phyloP scores from a whole-genome alignment of 306 rosid genomes.

The Gynostemma pentaphyllum region DNA sequence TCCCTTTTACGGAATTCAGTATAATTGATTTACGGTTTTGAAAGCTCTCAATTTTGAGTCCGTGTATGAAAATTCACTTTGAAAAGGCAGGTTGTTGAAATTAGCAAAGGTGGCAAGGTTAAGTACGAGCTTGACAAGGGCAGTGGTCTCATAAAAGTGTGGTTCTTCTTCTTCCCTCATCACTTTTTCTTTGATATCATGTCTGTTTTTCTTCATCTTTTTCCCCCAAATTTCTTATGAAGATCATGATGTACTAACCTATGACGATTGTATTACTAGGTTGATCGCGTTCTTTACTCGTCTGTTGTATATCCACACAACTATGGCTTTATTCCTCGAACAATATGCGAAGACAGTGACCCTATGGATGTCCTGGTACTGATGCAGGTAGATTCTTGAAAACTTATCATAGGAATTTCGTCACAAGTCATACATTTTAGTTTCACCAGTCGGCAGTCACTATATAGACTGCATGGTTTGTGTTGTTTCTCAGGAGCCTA shows the following conservation, averaged over 20 bases:
- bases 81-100: conserved; percentile 92
- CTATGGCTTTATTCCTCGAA: conserved; percentile 92
- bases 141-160: conserved; percentile 84
- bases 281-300: conserved; percentile 92
- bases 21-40: too few relatives aligned
- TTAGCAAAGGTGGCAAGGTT: conserved; percentile 87
- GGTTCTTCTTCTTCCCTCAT: too few relatives aligned
- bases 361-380: conserved; percentile 87
- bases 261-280: conserved; percentile 33
- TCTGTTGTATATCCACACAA: conserved; percentile 98
- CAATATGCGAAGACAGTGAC: conserved; percentile 93
- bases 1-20: too few relatives aligned
- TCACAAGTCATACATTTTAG: too few relatives aligned
- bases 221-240: too few relatives aligned
- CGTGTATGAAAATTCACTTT: too few relatives aligned
- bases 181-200: too few relatives aligned
- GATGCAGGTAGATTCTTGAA: conserved; percentile 87
- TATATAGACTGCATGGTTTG: too few relatives aligned
- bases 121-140: conserved; percentile 91
- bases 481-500: conserved; percentile 57
- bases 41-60: too few relatives aligned
- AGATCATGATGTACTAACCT: conserved; percentile 17
- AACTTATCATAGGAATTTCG: too few relatives aligned
- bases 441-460: too few relatives aligned
- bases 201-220: too few relatives aligned